phyloP scores from a whole-genome alignment of 1,284 basidiomycete species.

The Microbotryum silenes-acaulis region DNA sequence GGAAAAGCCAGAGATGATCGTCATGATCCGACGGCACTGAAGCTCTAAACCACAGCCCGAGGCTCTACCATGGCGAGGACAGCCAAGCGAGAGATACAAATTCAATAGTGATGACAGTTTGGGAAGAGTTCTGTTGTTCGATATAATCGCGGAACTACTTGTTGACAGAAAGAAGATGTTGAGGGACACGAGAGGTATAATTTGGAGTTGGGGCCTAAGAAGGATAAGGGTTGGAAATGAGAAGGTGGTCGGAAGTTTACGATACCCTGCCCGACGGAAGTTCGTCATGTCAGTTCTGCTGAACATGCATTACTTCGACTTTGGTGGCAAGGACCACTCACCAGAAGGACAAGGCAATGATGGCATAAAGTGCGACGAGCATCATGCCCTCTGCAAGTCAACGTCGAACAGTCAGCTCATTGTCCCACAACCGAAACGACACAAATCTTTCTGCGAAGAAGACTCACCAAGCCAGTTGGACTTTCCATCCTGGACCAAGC shows the following conservation, averaged over 20 bases:
- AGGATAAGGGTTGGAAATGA: neutral
- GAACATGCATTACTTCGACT: neutral
- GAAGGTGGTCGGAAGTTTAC: neutral
- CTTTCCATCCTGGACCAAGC: slow-evolving; percentile 57
- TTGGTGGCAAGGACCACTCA: neutral
- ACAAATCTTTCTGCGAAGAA: neutral
- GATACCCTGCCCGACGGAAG: neutral
- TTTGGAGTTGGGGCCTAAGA: neutral
- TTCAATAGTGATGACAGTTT: too few species aligned
- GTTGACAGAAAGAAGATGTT: neutral
- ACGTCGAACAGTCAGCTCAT: neutral
- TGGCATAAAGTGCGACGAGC: slow-evolving; percentile 55
- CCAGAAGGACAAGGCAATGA: slow-evolving; percentile 50
- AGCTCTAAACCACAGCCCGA: too few species aligned
- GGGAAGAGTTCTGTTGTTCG: too few species aligned
- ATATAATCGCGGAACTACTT: neutral
- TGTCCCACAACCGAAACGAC: neutral
- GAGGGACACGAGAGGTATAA: neutral
- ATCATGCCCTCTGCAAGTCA: slow-evolving; percentile 29
- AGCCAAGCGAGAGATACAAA: too few species aligned
- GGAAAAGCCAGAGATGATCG: too few species aligned
- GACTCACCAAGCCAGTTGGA: slow-evolving; percentile 61
- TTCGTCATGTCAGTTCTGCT: neutral
- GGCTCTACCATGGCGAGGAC: too few species aligned
- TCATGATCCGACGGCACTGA: too few species aligned